Evolutionary conservation across 768 basidiomycete species (phyloP).

Genomic region (Macrolepiota albuminosa): DNA sequence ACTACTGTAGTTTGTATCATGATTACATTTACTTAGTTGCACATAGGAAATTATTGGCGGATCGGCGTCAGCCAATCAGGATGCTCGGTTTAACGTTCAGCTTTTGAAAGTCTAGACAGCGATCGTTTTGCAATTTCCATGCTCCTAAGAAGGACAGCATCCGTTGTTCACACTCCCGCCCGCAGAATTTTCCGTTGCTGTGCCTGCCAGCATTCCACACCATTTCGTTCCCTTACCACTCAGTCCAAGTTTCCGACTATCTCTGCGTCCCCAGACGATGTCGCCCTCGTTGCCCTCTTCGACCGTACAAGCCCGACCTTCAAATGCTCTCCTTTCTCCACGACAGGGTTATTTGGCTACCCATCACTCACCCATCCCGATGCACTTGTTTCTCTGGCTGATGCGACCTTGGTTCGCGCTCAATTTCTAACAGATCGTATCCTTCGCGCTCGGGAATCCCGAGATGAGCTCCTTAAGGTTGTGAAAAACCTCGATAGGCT

Average conservation of each 20-base stretch:
- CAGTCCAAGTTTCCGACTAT: slow-evolving; percentile 36
- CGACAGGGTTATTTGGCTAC: slow-evolving; percentile 86
- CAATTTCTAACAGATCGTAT: slow-evolving; percentile 83
- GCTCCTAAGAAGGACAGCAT: slow-evolving; percentile 38
- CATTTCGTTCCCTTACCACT: slow-evolving; percentile 31
- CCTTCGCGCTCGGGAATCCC: slow-evolving; percentile 63
- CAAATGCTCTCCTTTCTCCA: slow-evolving; percentile 37
- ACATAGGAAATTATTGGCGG: background rate
- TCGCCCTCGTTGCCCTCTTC: slow-evolving; percentile 62
- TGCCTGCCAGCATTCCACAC: slow-evolving; percentile 12
- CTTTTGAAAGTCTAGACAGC: background rate
- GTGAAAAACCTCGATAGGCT: slow-evolving; percentile 96
- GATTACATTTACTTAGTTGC: background rate
- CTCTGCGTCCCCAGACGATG: slow-evolving; percentile 63
- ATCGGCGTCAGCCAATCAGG: slow-evolving; percentile 9
- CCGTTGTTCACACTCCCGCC: slow-evolving; percentile 34
- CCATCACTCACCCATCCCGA: slow-evolving; percentile 63
- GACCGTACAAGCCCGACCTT: slow-evolving; percentile 50
- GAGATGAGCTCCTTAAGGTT: slow-evolving; percentile 72
- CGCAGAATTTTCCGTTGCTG: slow-evolving; percentile 22
- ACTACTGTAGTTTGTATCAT: background rate
- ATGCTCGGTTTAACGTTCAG: background rate
- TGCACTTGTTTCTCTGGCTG: slow-evolving; percentile 66
- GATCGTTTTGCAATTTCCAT: slow-evolving; percentile 24
- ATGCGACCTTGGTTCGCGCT: slow-evolving; percentile 77